Percentiles rank a stretch among this genome's conserved stretches.
Conservation (phyloP, 2,329 filamentous ascomycete genomes). For the Colletotrichum godetiae region DNA sequence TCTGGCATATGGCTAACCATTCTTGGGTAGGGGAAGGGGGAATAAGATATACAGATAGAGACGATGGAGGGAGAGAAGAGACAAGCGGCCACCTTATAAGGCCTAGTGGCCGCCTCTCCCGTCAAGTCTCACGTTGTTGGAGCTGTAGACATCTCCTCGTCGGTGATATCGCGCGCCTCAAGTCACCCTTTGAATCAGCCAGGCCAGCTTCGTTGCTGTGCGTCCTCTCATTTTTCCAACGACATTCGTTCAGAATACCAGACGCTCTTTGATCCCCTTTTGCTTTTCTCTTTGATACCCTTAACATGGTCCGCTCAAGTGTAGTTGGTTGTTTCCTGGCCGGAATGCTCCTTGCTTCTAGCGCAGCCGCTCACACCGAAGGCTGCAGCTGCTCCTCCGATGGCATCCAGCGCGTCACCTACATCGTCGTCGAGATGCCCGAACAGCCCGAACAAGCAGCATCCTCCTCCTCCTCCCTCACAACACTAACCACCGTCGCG, state of each 20-base stretch:
- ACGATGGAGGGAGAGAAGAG: not conserved
- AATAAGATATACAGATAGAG: not conserved
- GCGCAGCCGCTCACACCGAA: slow-evolving; percentile 28
- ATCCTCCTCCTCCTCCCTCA: not conserved
- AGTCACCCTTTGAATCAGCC: slow-evolving; percentile 1
- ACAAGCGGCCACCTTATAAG: slow-evolving; percentile 15
- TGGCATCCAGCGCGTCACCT: slow-evolving; percentile 33
- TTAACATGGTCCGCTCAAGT: slow-evolving; percentile 24
- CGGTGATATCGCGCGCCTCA: slow-evolving; percentile 11
- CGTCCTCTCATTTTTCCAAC: slow-evolving; percentile 22
- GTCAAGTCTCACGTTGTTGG: not conserved
- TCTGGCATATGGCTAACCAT: not conserved
- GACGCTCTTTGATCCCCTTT: not conserved
- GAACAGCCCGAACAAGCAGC: slow-evolving; percentile 23
- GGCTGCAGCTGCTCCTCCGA: slow-evolving; percentile 31
- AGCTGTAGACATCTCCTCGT: slow-evolving; percentile 23
- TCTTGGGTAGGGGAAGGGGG: not conserved
- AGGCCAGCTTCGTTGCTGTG: slow-evolving; percentile 14
- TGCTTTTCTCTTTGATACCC: not conserved
- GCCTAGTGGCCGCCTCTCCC: slow-evolving; percentile 4
- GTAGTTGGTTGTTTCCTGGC: slow-evolving; percentile 23
- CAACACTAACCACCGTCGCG: slow-evolving; percentile 8
- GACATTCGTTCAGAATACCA: not conserved
- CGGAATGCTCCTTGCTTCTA: slow-evolving; percentile 17
- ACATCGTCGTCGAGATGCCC: slow-evolving; percentile 38